Evolutionary conservation across 1,284 basidiomycete species (phyloP), one percentile per base, ranked within the genome.

Genomic region (Omphalotus olearius): DNA sequence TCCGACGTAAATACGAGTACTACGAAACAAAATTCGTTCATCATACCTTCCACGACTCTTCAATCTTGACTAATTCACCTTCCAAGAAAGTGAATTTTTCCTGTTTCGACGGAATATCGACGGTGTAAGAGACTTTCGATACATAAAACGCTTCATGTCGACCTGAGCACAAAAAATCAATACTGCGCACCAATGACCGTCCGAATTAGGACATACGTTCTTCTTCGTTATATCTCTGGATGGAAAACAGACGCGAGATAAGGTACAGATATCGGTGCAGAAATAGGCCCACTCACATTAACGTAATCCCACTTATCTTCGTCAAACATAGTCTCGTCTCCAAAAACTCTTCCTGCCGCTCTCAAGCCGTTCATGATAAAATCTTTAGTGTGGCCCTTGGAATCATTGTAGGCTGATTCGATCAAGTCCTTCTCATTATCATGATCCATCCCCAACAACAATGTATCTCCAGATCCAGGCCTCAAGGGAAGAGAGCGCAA

Each of bases 281-380:
- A 30, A 0, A 30, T n/a, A 17, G 26, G 28, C 20, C 37, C 2
- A 58, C 63, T 47, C 39, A 63, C 63, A 56, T 76, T 77, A 46
- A 87, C 78, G 67, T 98, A 98, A 59, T 91, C 88, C 83, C 93
- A 96, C 48, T 91, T 85, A 46, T 70, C 65, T 56, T 79, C 71
- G 33, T 79, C 74, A 57, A 94, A 85, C 47, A 88, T 56, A 6
- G 61, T 62, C 53, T 84, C 78, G 56, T 87, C 66, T 6, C 87
- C 86, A 2, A 91, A 71, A 4, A 73, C 70, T 16, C 73, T 69
- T 6, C 86, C 85, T 1, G 84, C 83, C 6, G 67, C 74, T 52
- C 76, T 79, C 56, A 98, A 75, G 0, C 92, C 95, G 63, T 99
- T 95, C 78, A 97, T 85, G 58, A 97, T 93, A 66, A 98, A 99